These are phyloP conservation scores for Malus fusca DNA, from an alignment of 306 rosid species.

Conservation along the genomic window DNA sequence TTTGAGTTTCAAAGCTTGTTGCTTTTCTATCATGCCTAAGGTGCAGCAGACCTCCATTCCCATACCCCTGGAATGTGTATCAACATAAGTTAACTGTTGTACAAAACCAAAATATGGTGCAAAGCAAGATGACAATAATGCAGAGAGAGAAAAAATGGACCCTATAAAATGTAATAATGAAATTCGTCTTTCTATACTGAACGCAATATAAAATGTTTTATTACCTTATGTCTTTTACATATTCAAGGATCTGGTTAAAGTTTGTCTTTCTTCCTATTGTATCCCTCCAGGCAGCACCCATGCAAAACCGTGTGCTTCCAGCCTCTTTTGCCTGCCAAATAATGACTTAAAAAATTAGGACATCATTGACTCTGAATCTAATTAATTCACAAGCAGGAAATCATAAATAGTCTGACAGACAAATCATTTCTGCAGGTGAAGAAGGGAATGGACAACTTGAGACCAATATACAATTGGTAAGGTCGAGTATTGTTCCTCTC, in stretches of 20 bases:
- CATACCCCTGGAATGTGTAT: constrained; percentile 51
- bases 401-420: not conserved
- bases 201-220: not conserved
- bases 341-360: constrained; percentile 4
- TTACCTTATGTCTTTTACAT: constrained; percentile 82
- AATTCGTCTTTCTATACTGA: not conserved
- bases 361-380: not conserved
- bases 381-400: not conserved
- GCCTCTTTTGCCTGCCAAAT: constrained; percentile 85
- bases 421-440: not conserved
- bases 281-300: constrained; percentile 99
- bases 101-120: not conserved
- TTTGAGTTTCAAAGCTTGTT: constrained; percentile 84
- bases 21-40: constrained; percentile 91
- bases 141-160: too few relatives aligned
- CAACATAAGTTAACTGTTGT: not conserved
- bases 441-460: not conserved
- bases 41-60: constrained; percentile 99
- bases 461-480: not conserved
- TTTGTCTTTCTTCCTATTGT: constrained; percentile 87
- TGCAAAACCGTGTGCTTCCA: constrained; percentile 97
- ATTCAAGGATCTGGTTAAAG: constrained; percentile 84
- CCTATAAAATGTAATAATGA: too few relatives aligned
- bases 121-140: too few relatives aligned
- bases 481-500: not conserved